Percentiles rank a stretch among this genome's conserved stretches.
Evolutionary conservation across 2,329 filamentous ascomycete genomes (phyloP).

Genomic region (Cytospora piceae): DNA sequence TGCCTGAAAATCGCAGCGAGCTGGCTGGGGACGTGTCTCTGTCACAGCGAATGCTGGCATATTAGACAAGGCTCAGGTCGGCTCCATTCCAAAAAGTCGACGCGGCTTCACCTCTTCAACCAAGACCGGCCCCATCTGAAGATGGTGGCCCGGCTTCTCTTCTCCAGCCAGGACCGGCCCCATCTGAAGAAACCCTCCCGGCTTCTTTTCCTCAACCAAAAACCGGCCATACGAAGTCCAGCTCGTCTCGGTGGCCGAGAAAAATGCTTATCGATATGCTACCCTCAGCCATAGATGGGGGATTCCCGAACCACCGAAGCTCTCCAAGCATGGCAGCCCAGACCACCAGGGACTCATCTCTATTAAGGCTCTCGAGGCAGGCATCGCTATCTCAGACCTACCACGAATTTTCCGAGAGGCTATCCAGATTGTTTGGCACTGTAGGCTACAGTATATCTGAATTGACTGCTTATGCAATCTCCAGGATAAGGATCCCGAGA

Average conservation of each 20-base stretch:
- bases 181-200: neutral
- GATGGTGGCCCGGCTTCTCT: too few species aligned
- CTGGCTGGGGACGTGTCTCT: too few species aligned
- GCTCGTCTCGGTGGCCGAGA: neutral
- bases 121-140: too few species aligned
- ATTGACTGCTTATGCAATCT: slow-evolving; percentile 9
- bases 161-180: too few species aligned
- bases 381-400: neutral
- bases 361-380: neutral
- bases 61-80: neutral
- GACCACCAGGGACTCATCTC: neutral
- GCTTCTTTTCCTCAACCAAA: neutral
- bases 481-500: neutral
- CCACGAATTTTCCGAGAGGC: neutral
- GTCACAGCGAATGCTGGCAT: too few species aligned
- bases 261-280: neutral
- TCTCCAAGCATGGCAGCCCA: neutral
- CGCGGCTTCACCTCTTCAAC: too few species aligned
- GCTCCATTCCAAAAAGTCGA: too few species aligned
- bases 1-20: too few species aligned
- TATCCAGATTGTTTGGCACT: neutral
- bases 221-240: neutral
- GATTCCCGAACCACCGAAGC: slow-evolving; percentile 1
- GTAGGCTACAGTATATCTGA: slow-evolving; percentile 5
- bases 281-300: slow-evolving; percentile 19